Base-by-base conservation (phyloP, 164 flowering plant species). In the Umbilicus rupestris region DNA sequence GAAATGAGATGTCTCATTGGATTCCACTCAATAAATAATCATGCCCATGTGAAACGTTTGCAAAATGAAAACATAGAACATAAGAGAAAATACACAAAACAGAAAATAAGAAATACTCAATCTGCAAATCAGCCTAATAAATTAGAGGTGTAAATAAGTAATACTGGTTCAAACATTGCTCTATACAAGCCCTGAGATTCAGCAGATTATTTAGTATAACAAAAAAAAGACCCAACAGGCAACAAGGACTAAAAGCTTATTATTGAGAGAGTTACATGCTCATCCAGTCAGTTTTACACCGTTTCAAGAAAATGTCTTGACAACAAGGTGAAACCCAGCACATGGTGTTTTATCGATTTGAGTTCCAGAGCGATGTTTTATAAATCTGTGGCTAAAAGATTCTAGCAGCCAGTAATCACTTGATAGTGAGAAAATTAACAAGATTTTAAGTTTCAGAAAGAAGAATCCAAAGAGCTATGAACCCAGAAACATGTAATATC, bases 161-260 rank as follows among this genome's bases (percentile, higher is more conserved):
- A n/a, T 5, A 17, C 19, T 47, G 52, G 52, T n/a, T 47, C 19
- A 4, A 47, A 71, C 98, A 92, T 31, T 80, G 76, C 73, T 79
- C 86, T 60, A 88, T 74, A 73, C 98, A 92, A 66, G 72, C 66
- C 84, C 98, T 92, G 74, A 73, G 22, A 19, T 58, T 42, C 58
- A 33, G 17, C 44, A 42, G 19, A 50, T 35, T 20, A 0, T 45
- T 41, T n/a, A 42, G 52, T 16, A 57, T 16, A 26, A 30, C n/a
- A n/a, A n/a, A 5, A 9, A 39, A 46, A 71, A 6, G 5, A 26
- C n/a, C 26, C n/a, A n/a, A n/a, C n/a, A n/a, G n/a, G n/a, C n/a
- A n/a, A n/a, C 12, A 29, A 19, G 70, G 24, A 68, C 7, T 3
- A 9, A 7, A 49, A 28, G 22, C 50, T 50, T 6, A 19, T 22